A percentile compares a stretch with the other conserved stretches of the same genome.
Evolutionary conservation across 208 protist species (phyloP).

Genomic region (Phytomonas francai): DNA sequence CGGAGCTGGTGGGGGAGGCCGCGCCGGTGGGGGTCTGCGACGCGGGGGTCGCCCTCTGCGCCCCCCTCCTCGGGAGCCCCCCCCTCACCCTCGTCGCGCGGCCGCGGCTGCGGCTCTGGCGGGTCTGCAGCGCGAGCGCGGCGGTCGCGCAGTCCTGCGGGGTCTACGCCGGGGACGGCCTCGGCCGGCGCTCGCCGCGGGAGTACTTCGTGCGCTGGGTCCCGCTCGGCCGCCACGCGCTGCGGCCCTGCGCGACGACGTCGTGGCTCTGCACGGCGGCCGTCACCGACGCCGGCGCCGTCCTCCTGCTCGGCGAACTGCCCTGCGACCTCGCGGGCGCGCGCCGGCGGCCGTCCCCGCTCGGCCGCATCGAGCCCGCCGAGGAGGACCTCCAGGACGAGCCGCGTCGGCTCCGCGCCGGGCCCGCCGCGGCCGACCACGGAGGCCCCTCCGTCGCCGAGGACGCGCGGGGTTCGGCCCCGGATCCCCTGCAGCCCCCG

Average conservation of each 20-base stretch:
- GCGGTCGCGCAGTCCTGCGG: conserved; percentile 27
- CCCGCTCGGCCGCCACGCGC: conserved; percentile 29
- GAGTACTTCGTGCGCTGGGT: conserved; percentile 41
- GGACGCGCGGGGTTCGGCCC: neutral
- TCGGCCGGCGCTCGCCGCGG: conserved; percentile 12
- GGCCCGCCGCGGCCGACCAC: neutral
- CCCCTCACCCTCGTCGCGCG: conserved; percentile 24
- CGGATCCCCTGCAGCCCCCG: neutral
- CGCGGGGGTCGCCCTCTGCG: conserved; percentile 25
- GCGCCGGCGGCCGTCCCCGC: neutral
- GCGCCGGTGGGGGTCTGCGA: conserved; percentile 43
- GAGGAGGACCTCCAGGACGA: neutral
- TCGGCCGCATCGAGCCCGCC: neutral
- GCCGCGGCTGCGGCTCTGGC: conserved; percentile 27
- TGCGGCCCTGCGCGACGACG: conserved; percentile 4
- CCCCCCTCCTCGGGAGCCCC: conserved; percentile 14
- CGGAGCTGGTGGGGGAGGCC: conserved; percentile 22
- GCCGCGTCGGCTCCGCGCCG: neutral
- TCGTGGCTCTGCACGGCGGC: conserved; percentile 33
- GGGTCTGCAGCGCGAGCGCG: conserved; percentile 25
- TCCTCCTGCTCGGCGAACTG: conserved; percentile 29
- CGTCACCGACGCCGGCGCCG: conserved; percentile 28
- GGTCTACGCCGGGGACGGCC: conserved; percentile 16
- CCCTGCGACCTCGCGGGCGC: neutral
- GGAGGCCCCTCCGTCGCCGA: neutral